Evolutionary conservation across 2,329 filamentous ascomycete species (phyloP).

Genomic region (Claviceps citrina): DNA sequence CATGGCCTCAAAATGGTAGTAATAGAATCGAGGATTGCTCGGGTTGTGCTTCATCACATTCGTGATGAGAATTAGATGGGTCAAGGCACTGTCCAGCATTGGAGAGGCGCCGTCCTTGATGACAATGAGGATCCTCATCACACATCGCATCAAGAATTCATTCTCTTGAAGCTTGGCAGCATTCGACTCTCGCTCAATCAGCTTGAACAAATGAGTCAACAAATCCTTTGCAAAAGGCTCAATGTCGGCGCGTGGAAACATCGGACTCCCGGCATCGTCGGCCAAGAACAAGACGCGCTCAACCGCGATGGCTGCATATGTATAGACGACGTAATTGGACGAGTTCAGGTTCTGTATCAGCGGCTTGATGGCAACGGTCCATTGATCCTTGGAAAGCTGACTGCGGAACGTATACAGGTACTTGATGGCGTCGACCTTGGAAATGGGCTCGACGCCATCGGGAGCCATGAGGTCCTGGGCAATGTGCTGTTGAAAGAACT

Average conservation of each 20-base stretch:
- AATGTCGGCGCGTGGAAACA: constrained; percentile 69
- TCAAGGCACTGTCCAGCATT: constrained; percentile 63
- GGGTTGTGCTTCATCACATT: constrained; percentile 87
- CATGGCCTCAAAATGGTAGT: constrained; percentile 92
- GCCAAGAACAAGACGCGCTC: constrained; percentile 79
- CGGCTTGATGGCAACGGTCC: constrained; percentile 76
- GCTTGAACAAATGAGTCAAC: constrained; percentile 73
- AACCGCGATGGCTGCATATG: constrained; percentile 91
- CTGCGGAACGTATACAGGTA: constrained; percentile 95
- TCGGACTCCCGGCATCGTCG: constrained; percentile 56
- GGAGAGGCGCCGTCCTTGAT: constrained; percentile 67
- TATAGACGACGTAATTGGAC: constrained; percentile 90
- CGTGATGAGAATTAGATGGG: constrained; percentile 76
- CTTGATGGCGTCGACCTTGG: constrained; percentile 97
- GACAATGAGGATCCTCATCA: constrained; percentile 93
- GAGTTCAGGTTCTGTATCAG: constrained; percentile 84
- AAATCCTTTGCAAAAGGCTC: constrained; percentile 72
- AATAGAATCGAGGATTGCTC: constrained; percentile 95
- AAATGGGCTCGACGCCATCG: constrained; percentile 57
- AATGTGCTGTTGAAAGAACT: constrained; percentile 89
- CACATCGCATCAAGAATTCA: constrained; percentile 95
- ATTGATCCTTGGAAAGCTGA: constrained; percentile 80
- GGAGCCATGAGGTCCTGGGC: constrained; percentile 71
- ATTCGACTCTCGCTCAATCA: constrained; percentile 72
- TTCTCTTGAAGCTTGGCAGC: constrained; percentile 96